Evolutionary conservation across 2,329 filamentous ascomycete genomes (phyloP), one percentile per base, ranked within the genome.

Genomic region (Atkinsonella texensis): DNA sequence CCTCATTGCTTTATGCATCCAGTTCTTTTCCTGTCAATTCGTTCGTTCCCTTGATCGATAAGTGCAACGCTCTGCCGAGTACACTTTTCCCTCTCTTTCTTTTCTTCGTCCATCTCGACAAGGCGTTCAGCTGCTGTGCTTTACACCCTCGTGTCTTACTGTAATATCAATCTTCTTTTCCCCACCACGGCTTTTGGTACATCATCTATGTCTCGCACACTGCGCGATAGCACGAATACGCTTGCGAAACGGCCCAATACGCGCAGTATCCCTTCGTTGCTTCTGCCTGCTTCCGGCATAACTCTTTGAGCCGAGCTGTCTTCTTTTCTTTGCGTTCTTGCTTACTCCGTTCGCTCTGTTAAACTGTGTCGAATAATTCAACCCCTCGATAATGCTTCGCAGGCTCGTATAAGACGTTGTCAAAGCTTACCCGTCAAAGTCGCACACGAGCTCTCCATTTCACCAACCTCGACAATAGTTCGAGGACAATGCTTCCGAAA

Each of bases 401-500:
- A 51, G 51, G 49, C 54, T 45, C 20, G 43, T 51, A 39, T 52
- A 52, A 51, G 54, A 46, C 46, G 51, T 52, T 52, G 53, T 52
- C 45, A 58, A 55, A 55, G 55, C 43, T 51, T 53, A 51, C 53
- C 28, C 53, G 55, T 57, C 51, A 56, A 38, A 17, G 40, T 46
- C 40, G 43, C 51, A 52, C 51, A 38, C 39, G 47, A 46, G 44
- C 39, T 50, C 50, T 31, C 8, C 41, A 49, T 42, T 42, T 32
- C 52, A 46, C 49, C 39, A 41, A 50, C 31, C 45, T 48, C 32
- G n/a, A 49, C 17, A n/a, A 42, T 48, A 46, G 35, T 52, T 20
- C 46, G 8, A 28, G 31, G 47, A 60, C 42, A 48, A 73, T 73
- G 72, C 54, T 66, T 49, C 55, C 57, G 23, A 65, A 58, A 52